phyloP scores from a whole-genome alignment of 2,329 filamentous ascomycete species.

The Ophiostoma pallidulum region DNA sequence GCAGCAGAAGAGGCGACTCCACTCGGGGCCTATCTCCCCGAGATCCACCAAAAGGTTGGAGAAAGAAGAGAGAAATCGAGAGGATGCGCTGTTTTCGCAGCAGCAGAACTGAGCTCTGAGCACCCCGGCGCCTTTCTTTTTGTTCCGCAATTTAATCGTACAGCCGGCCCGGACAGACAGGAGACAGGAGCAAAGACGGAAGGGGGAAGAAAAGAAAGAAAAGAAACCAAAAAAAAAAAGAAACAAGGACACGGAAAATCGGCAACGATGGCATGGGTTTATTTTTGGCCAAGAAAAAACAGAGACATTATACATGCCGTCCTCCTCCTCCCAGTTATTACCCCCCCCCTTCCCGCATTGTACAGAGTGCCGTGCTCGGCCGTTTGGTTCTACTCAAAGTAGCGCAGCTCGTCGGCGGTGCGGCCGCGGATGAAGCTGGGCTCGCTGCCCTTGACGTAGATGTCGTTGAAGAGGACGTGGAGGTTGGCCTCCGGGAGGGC shows the following conservation, averaged over 20 bases:
- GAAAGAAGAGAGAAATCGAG: too few species aligned
- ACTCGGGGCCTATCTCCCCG: constrained; percentile 5
- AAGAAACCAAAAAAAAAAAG: neutral
- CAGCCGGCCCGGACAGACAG: too few species aligned
- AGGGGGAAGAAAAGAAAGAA: neutral
- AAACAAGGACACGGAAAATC: neutral
- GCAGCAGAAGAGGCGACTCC: too few species aligned
- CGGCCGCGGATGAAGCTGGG: constrained; percentile 80
- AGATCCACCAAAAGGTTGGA: too few species aligned
- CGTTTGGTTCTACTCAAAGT: constrained; percentile 48
- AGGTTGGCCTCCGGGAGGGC: constrained; percentile 64
- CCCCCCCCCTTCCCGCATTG: too few species aligned
- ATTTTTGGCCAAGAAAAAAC: too few species aligned
- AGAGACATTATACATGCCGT: too few species aligned
- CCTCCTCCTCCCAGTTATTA: too few species aligned
- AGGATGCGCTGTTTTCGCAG: too few species aligned
- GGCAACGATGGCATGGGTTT: constrained; percentile 1
- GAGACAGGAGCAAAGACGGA: neutral
- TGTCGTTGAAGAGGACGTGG: constrained; percentile 89
- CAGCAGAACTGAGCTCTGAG: too few species aligned
- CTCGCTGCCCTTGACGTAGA: constrained; percentile 84
- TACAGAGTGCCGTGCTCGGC: too few species aligned
- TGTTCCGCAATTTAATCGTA: constrained; percentile 1
- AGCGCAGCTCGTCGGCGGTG: constrained; percentile 87
- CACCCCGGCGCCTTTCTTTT: too few species aligned